A percentile compares a stretch with the other conserved stretches of the same genome.
Conservation (phyloP, 1,284 basidiomycete genomes). For the Melampsora larici-populina region DNA sequence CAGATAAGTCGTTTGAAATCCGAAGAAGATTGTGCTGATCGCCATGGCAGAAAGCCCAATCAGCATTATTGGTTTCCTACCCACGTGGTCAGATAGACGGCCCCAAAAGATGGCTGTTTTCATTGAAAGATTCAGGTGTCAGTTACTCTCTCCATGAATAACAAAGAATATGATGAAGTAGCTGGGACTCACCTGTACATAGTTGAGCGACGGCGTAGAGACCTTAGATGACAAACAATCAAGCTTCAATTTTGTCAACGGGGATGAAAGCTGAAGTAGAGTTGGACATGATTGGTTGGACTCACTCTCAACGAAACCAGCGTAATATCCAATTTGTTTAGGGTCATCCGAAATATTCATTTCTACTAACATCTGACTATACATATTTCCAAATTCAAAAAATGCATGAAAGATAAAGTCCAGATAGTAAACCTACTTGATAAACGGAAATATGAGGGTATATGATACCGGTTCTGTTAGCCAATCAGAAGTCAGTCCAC, state of each 20-base stretch:
- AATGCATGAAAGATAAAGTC: no score
- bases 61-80: no score
- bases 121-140: no score
- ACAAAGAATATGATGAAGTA: background rate
- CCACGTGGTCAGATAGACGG: constrained; percentile 43
- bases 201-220: constrained; percentile 39
- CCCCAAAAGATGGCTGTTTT: constrained; percentile 46
- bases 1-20: constrained; percentile 29
- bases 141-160: no score
- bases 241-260: background rate
- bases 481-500: no score
- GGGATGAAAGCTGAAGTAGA: background rate
- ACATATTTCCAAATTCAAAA: no score
- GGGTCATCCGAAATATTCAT: constrained; percentile 28
- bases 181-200: constrained; percentile 18
- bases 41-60: constrained; percentile 45
- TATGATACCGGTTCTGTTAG: constrained; percentile 31
- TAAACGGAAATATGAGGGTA: constrained; percentile 43
- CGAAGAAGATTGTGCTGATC: constrained; percentile 32
- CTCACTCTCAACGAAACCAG: constrained; percentile 41
- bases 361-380: constrained; percentile 42
- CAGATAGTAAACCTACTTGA: constrained; percentile 16
- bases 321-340: constrained; percentile 39
- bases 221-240: background rate
- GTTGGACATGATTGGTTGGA: background rate